A percentile compares a stretch with the other conserved stretches of the same genome.
These are phyloP conservation scores for Pisolithus orientalis DNA, from an alignment of 768 basidiomycete species.

Conservation along the genomic window DNA sequence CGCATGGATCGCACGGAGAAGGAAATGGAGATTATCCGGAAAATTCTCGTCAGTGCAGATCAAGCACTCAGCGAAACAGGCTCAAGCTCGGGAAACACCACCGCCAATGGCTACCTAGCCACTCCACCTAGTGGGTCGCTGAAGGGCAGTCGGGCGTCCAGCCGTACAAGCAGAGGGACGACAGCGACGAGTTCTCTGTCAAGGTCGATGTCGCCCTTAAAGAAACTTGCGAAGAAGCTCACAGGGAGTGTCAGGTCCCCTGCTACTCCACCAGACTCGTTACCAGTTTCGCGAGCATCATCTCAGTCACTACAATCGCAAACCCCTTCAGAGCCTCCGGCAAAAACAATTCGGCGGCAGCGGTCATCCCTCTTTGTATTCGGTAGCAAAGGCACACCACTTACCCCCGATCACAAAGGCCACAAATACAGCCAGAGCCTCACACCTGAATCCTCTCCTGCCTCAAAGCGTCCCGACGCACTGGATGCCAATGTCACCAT, in stretches of 20 bases:
- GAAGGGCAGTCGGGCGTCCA: conserved; percentile 37
- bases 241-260: conserved; percentile 41
- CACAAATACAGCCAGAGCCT: conserved; percentile 70
- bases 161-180: conserved; percentile 22
- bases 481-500: conserved; percentile 35
- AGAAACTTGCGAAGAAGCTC: conserved; percentile 69
- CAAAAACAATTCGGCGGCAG: conserved; percentile 40
- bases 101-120: conserved; percentile 54
- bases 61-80: conserved; percentile 60
- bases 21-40: conserved; percentile 73
- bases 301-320: conserved; percentile 23
- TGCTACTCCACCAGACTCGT: conserved; percentile 37
- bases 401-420: conserved; percentile 45
- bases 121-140: conserved; percentile 49
- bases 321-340: conserved; percentile 50
- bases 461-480: conserved; percentile 22
- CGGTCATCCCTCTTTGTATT: conserved; percentile 59
- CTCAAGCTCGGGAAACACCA: conserved; percentile 57
- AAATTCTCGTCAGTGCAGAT: conserved; percentile 43
- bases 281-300: conserved; percentile 38
- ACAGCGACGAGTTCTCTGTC: conserved; percentile 53
- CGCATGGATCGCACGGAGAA: conserved; percentile 74
- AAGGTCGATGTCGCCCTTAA: conserved; percentile 73
- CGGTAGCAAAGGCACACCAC: conserved; percentile 36
- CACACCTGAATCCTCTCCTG: conserved; percentile 65